A percentile compares a stretch with the other conserved stretches of the same genome.
These are phyloP conservation scores for Paraleonurus japonicus DNA, from an alignment of 257 asterid genomes.

Conservation along the genomic window DNA sequence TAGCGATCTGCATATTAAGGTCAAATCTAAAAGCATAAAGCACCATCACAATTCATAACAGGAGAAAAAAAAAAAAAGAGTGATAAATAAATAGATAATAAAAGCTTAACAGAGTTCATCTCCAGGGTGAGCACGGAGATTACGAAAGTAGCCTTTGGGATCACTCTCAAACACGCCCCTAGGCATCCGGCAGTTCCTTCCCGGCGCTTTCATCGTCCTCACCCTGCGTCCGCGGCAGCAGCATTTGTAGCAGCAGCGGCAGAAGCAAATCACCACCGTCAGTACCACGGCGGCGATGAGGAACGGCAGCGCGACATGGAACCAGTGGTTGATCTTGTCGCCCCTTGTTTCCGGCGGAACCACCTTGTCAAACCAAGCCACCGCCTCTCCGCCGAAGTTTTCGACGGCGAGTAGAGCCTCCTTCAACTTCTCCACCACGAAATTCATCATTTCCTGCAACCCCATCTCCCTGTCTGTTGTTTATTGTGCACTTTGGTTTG, in stretches of 20 bases:
- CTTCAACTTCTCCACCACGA: constrained; percentile 31
- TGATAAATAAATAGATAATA: too few relatives aligned
- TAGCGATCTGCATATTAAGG: background rate
- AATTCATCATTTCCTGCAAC: constrained; percentile 24
- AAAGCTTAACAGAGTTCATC: constrained; percentile 24
- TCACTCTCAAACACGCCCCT: constrained; percentile 30
- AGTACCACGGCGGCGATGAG: constrained; percentile 20
- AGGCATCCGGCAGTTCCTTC: constrained; percentile 29
- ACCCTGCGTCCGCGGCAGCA: constrained; percentile 2
- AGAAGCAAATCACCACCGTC: constrained; percentile 20
- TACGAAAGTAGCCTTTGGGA: constrained; percentile 31
- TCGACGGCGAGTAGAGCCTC: constrained; percentile 20
- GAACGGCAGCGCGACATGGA: constrained; percentile 25
- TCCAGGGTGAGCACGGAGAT: constrained; percentile 36
- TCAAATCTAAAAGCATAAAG: background rate
- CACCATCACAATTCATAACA: background rate
- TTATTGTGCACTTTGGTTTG: background rate
- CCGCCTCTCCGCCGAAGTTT: constrained; percentile 17
- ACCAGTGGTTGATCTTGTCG: constrained; percentile 31
- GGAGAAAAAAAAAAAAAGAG: background rate
- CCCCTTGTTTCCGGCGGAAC: constrained; percentile 44
- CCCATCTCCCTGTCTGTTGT: constrained; percentile 20
- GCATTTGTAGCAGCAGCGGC: constrained; percentile 18
- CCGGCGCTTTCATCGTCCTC: constrained; percentile 51
- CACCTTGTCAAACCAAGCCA: constrained; percentile 35